Base-by-base conservation (phyloP, 75 land plant species). In the Cryptomeria japonica region DNA sequence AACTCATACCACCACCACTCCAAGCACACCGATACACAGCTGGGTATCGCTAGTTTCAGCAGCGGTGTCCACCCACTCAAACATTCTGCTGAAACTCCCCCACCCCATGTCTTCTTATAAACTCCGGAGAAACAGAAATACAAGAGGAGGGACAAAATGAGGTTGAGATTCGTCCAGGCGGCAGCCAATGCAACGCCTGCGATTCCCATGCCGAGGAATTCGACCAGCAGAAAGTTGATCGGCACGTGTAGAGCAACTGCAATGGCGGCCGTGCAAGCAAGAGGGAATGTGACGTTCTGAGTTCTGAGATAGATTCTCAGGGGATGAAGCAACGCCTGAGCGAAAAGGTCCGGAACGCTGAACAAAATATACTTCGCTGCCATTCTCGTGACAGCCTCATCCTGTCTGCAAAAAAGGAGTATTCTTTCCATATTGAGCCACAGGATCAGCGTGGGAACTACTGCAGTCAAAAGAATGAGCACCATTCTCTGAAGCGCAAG, bases 1-100 rank as follows among this genome's bases (percentile, higher is more conserved):
- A 93, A 87, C 79, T 93, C 94, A 53, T 93, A 93, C 91, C 90
- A 92, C 92, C 93, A 93, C 92, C 92, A 93, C 68, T 93, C 94
- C 87, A 93, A 85, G 47, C 93, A 93, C 36, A 93, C 90, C 1
- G 92, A 90, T 28, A 85, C 22, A 34, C 86, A 86, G 72, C 92
- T 93, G 7, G 94, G 94, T 18, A 93, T 28, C 0, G 94, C 89
- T 13, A 93, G 87, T 3, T 76, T 80, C 0, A 93, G 84, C 53
- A 92, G 31, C 28, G 92, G 89, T 32, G 47, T 36, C 94, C 93
- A 93, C 7, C 90, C 93, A 18, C 84, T 77, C 15, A 93, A 87
- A 34, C 82, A 53, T 41, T 87, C 28, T 38, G 25, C 3, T 41
- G 46, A 10, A 34, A 88, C 19, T 47, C 89, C 89, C 2, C 31